These are phyloP conservation scores for Limnanthes douglasii DNA, from an alignment of 345 rosid genomes.

Conservation along the genomic window DNA sequence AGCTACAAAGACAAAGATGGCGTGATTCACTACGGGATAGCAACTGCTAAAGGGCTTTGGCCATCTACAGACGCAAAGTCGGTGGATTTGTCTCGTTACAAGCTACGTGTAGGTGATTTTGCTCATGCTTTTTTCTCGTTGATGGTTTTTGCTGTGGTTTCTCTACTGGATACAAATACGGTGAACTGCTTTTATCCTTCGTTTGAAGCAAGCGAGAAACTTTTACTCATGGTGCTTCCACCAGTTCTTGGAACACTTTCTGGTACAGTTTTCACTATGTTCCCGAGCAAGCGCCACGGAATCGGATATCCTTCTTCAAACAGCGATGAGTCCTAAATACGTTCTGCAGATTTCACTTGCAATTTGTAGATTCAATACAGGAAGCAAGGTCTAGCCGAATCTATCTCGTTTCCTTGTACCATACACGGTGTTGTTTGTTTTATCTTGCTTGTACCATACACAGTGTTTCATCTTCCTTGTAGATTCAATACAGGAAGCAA, in stretches of 20 bases:
- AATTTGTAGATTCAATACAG: no score
- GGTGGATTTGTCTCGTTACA: slow-evolving; percentile 31
- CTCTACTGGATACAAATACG: slow-evolving; percentile 46
- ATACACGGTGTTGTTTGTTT: no score
- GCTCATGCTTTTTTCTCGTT: slow-evolving; percentile 47
- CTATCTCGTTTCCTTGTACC: no score
- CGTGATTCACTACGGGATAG: slow-evolving; percentile 40
- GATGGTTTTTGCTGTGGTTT: slow-evolving; percentile 37
- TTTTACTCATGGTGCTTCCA: slow-evolving; percentile 49
- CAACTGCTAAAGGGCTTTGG: slow-evolving; percentile 49
- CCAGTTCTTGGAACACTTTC: slow-evolving; percentile 56
- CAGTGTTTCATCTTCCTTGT: no score
- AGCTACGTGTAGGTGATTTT: slow-evolving; percentile 47
- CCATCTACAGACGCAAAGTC: slow-evolving; percentile 18
- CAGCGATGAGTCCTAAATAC: no score
- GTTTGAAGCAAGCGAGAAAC: slow-evolving; percentile 32
- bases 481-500: no score
- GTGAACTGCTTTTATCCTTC: slow-evolving; percentile 52
- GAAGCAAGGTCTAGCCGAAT: no score
- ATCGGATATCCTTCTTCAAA: slow-evolving; percentile 54
- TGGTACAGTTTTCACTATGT: slow-evolving; percentile 33
- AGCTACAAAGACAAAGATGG: slow-evolving; percentile 49
- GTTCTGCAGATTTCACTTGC: no score
- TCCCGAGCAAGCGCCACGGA: slow-evolving; percentile 72
- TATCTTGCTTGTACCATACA: no score